Evolutionary conservation across 495 filamentous ascomycete species (phyloP), one percentile per base, ranked within the genome.

Genomic region (Aspergillus diversus): DNA sequence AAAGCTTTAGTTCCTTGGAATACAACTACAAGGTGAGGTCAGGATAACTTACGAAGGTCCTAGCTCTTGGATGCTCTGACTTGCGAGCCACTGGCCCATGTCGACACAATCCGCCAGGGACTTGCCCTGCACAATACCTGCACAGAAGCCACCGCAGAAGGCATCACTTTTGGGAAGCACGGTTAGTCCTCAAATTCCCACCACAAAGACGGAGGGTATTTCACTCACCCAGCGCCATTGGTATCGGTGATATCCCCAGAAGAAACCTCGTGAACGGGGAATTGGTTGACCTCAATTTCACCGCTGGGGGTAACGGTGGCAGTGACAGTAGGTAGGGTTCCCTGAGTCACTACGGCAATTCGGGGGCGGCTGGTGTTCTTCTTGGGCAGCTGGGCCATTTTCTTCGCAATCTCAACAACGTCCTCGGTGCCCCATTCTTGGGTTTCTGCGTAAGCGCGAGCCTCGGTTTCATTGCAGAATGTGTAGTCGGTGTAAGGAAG

Each of bases 401-500:
- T 80, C 82, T 90, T 89, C 62, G 94, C 92, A 71, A 98, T 96
- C 80, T 90, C 91, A 68, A 89, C 84, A 66, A 97, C 84, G 73
- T 95, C 91, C 65, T 87, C 87, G 53, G 87, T 90, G 37, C 74
- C 75, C 72, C 80, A 87, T 60, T 81, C 81, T 75, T 97, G 92
- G 59, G 86, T 87, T 71, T 91, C 86, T 55, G 96, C 88, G 78
- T 93, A 98, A 56, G 91, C 80, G 65, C 85, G 83, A 35, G 93
- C 95, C 80, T 99, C 95, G 33, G 89, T 90, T 87, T 98, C 96
- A 78, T 99, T 99, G 64, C 93, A 95, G 77, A 98, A 90, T 37
- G 97, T 82, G 82, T 93, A 97, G 82, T 99, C 95, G 82, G 91
- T 94, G 86, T 96, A 98, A 21, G 89, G 90, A 9, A 90, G 83